Percentiles rank a stretch among this genome's conserved stretches.
phyloP scores from a whole-genome alignment of 2,329 filamentous ascomycete species.

The Beauveria rudraprayagi region DNA sequence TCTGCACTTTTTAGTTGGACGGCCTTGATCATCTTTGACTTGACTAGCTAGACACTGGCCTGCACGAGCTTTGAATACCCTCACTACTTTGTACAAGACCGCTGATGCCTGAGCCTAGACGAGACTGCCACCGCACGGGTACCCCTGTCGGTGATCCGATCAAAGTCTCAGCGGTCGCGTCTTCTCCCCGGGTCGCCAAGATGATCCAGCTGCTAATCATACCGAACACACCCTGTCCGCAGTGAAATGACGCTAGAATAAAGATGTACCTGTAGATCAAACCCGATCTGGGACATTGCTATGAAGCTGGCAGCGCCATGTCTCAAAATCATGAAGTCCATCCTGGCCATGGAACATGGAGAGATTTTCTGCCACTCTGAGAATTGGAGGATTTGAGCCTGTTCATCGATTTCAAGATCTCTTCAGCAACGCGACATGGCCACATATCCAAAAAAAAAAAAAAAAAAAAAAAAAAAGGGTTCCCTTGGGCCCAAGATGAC shows the following conservation, averaged over 20 bases:
- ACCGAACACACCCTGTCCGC: neutral
- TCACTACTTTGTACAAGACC: constrained; percentile 11
- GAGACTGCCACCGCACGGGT: constrained; percentile 31
- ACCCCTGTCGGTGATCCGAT: constrained; percentile 22
- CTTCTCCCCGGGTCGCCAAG: constrained; percentile 9
- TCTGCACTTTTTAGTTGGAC: neutral
- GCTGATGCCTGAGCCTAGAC: constrained; percentile 15
- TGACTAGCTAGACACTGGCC: neutral
- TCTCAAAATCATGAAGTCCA: constrained; percentile 19
- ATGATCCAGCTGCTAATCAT: neutral
- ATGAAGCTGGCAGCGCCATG: constrained; percentile 19
- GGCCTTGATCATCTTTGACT: neutral
- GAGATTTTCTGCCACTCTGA: neutral
- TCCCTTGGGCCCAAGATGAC: no score
- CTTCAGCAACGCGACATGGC: no score
- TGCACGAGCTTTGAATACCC: neutral
- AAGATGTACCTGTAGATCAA: constrained; percentile 18
- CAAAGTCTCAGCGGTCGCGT: constrained; percentile 16
- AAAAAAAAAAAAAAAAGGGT: no score
- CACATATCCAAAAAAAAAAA: no score
- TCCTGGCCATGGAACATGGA: constrained; percentile 15
- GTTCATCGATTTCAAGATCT: no score
- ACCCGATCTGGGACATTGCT: constrained; percentile 21
- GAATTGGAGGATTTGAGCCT: neutral
- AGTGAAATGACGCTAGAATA: constrained; percentile 10